Evolutionary conservation across 2,329 filamentous ascomycete species (phyloP), one percentile per base, ranked within the genome.

Genomic region (Exophiala oligosperma): DNA sequence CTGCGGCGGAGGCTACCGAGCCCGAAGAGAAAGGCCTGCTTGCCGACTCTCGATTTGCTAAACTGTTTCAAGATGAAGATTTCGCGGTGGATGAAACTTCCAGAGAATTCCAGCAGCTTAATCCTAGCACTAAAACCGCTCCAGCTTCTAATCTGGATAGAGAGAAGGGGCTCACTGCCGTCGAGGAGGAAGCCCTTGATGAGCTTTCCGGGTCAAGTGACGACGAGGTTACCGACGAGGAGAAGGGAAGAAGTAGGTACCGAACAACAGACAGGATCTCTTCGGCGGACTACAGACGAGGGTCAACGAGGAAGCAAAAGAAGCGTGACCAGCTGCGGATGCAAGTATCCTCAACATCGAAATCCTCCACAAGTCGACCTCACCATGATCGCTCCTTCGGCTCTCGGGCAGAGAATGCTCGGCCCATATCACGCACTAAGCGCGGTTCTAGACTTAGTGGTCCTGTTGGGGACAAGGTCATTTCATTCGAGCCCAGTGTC

Each of bases 61-160:
- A 87, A 66, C 77, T 99, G 61, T 99, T 97, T 77, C 88, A 97
- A 70, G 91, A 97, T 72, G 89, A 92, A 68, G 92, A 96, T 57
- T 97, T 96, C 73, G 84, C 84, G 67, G 90, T 99, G 59, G 93
- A 99, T 72, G 94, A 99, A 76, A 88, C 78, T 40, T 95, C 88
- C 63, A 82, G 86, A 68, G 93, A 97, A 73, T 99, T 96, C 79
- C 84, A 87, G 59, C 82, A 88, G 47, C 86, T 96, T 74, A 99
- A 99, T 71, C 91, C 94, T 3, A 96, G 91, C 73, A 94, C 91
- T 6, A 83, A 78, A 35, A 66, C 67, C 14, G 52, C 69, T 5
- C 57, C 69, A 3, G 49, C 68, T 41, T 64, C 59, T 14, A 62
- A 66, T 37, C 48, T 61, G 11, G 57, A 66, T 48, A 73, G 73